Percentiles rank a stretch among this genome's conserved stretches.
Conservation (phyloP, 352 stramenopile species). For the Phytophthora constricta region DNA sequence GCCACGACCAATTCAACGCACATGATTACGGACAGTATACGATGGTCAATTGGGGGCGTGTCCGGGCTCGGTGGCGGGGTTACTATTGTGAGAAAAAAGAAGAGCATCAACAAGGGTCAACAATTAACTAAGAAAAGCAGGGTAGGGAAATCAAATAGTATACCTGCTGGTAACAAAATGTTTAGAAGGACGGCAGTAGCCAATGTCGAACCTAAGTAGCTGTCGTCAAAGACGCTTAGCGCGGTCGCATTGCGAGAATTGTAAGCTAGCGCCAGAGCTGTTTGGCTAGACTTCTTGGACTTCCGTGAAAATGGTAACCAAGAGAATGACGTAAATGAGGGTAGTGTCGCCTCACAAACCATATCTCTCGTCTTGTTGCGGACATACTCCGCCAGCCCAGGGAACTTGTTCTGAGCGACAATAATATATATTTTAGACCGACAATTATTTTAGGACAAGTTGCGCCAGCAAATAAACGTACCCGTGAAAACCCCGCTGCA, state of each 20-base stretch:
- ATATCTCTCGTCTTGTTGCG: constrained; percentile 82
- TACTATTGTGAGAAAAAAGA: constrained; percentile 44
- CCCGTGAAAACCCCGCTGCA: constrained; percentile 72
- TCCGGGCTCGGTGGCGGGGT: constrained; percentile 74
- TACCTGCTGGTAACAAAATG: constrained; percentile 76
- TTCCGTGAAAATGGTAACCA: constrained; percentile 19
- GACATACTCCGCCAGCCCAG: constrained; percentile 70
- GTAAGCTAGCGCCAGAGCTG: constrained; percentile 51
- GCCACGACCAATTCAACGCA: constrained; percentile 85
- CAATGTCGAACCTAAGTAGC: constrained; percentile 63
- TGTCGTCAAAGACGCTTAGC: constrained; percentile 54
- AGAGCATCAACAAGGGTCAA: constrained; percentile 13
- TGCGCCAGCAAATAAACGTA: too few relatives aligned
- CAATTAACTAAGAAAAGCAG: too few relatives aligned
- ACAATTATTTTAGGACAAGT: too few relatives aligned
- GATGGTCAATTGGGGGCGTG: constrained; percentile 79
- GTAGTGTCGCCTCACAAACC: constrained; percentile 48
- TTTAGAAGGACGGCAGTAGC: constrained; percentile 73
- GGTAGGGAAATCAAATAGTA: background rate
- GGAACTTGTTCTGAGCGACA: constrained; percentile 68
- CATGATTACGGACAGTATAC: constrained; percentile 88
- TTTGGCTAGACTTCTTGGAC: background rate
- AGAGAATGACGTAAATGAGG: constrained; percentile 3
- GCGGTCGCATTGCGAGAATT: constrained; percentile 45
- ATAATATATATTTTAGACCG: too few relatives aligned